phyloP scores from a whole-genome alignment of 805 yeast genomes.

The Danielia oregonensis region DNA sequence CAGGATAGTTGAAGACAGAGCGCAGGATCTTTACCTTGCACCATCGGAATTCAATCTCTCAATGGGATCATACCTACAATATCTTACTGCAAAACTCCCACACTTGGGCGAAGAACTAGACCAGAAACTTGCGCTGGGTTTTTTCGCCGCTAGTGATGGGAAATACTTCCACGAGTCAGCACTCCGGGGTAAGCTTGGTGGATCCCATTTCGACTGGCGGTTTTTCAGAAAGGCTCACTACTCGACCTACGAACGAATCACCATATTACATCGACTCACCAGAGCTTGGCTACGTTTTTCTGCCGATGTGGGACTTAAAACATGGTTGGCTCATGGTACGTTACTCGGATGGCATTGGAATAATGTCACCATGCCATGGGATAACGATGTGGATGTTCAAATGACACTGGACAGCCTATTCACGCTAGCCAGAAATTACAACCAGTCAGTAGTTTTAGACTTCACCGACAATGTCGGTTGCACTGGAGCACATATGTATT shows the following conservation, averaged over 20 bases:
- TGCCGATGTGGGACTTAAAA: constrained; percentile 39
- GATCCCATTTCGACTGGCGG: constrained; percentile 20
- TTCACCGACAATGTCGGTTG: constrained; percentile 27
- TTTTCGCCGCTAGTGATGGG: background rate
- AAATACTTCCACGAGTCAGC: constrained; percentile 15
- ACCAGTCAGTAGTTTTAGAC: constrained; percentile 27
- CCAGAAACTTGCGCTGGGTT: background rate
- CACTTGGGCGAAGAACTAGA: background rate
- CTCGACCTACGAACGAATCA: constrained; percentile 6
- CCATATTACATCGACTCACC: constrained; percentile 41
- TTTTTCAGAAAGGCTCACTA: constrained; percentile 12
- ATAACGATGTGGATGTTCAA: constrained; percentile 62
- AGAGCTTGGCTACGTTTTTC: constrained; percentile 52
- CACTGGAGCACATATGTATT: constrained; percentile 11
- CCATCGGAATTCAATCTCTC: no score
- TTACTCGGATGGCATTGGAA: constrained; percentile 63
- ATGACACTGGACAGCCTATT: constrained; percentile 50
- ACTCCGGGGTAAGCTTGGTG: constrained; percentile 1
- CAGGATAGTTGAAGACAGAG: no score
- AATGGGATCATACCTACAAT: no score
- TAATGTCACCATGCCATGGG: constrained; percentile 64
- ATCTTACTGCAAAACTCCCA: no score
- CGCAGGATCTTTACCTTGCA: no score
- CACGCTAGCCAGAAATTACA: constrained; percentile 43
- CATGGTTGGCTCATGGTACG: constrained; percentile 69